These are phyloP conservation scores for Sorghum bicolor DNA, from an alignment of 176 grass and related monocot species.

Conservation along the genomic window DNA sequence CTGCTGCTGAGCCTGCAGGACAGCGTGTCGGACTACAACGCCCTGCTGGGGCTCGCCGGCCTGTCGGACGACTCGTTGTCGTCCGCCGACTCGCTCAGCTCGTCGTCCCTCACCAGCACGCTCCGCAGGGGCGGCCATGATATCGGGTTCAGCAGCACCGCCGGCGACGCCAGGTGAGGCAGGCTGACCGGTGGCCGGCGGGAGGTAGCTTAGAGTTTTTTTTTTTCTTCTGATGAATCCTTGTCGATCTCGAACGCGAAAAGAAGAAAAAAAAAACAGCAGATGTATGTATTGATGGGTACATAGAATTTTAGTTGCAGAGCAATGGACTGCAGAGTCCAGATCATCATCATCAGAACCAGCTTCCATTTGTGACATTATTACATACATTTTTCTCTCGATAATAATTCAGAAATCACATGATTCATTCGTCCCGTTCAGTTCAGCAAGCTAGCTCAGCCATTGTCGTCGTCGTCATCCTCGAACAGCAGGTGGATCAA, in stretches of 20 bases:
- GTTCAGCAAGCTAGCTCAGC: neutral
- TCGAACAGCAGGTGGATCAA: neutral
- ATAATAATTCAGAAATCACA: slow-evolving; percentile 33
- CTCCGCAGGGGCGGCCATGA: slow-evolving; percentile 54
- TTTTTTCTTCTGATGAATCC: neutral
- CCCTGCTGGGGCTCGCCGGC: slow-evolving; percentile 50
- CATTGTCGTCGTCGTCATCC: neutral
- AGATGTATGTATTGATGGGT: slow-evolving; percentile 41
- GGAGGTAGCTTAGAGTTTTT: neutral
- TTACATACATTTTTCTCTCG: neutral
- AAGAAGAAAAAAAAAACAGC: neutral
- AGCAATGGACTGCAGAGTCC: slow-evolving; percentile 26
- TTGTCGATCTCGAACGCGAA: neutral
- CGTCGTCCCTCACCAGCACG: slow-evolving; percentile 61
- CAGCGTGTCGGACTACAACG: slow-evolving; percentile 92
- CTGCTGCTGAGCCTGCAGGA: slow-evolving; percentile 85
- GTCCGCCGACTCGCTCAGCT: slow-evolving; percentile 51
- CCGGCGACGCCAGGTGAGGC: slow-evolving; percentile 38
- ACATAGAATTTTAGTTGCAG: slow-evolving; percentile 50
- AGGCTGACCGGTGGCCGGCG: neutral
- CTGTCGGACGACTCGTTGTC: slow-evolving; percentile 36
- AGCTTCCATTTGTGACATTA: slow-evolving; percentile 18
- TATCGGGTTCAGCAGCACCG: slow-evolving; percentile 36
- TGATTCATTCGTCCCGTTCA: slow-evolving; percentile 20
- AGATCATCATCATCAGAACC: neutral